Evolutionary conservation across 2,329 filamentous ascomycete genomes (phyloP), one percentile per base, ranked within the genome.

Genomic region (Arthrobotrys megalospora): DNA sequence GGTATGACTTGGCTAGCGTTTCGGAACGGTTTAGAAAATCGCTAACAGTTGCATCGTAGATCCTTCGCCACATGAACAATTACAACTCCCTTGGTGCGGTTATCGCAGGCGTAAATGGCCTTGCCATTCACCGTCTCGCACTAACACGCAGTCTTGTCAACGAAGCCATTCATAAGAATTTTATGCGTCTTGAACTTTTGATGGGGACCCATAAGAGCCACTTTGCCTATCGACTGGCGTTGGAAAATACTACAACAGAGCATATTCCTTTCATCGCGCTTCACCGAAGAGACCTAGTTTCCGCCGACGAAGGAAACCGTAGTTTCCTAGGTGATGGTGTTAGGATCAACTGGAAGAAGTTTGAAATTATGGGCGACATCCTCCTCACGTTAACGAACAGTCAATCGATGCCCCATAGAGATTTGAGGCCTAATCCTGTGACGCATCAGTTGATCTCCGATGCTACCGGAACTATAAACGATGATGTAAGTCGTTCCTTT

Each of bases 71-170:
- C 82, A 86, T 97, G 79, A 97, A 98, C 86, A 98, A 99, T 84
- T 99, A 98, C 87, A 98, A 98, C 83, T 92, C 94, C 0, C 87
- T 99, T 0, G 95, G 94, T n/a, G 95, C 96, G 6, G 90, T 99
- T 41, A 89, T 99, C 73, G 95, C 96, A 6, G 96, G 95, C 7
- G 92, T 99, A 82, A 97, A 96, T 83, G 92, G 93, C 76, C 93
- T 92, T 1, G 90, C 94, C 0, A 91, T 99, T 32, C 92, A 96
- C 83, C 91, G 96, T 16, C 88, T 99, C 1, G 86, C 88, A 0
- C 92, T 94, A 81, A 98, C 96, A 0, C 88, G 92, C 77, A 90
- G 92, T 12, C 85, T 97, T 14, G 90, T 98, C 2, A 88, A 92
- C 1, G 85, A 88, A 6, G 88, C 91, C 1, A 88, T 91, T 0